Base-by-base conservation (phyloP, 2,329 filamentous ascomycete species). In the Fusarium penzigii region DNA sequence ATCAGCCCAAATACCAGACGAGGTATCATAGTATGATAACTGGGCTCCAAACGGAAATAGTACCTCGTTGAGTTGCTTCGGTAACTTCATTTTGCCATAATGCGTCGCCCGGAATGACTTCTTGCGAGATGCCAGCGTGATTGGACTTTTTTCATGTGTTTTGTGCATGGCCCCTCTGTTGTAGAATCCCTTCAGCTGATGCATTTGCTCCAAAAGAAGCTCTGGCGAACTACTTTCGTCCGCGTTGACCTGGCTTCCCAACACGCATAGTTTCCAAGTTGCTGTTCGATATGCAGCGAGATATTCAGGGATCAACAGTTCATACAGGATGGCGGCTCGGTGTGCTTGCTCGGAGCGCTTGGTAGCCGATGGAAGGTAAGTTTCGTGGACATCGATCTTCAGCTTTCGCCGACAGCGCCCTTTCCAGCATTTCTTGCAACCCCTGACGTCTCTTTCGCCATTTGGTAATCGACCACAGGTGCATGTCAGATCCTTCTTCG, bases 271-370 rank as follows among this genome's bases (percentile, higher is more conserved):
- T 56, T 6, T 56, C 39, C 57, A 55, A 1, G 47, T 55, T 13
- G 58, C 59, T 6, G 52, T 39, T 0, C 53, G 40, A 8, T 68
- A 73, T 8, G 63, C 53, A 2, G 76, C 65, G 29, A 77, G 76
- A 49, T 75, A 86, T 1, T 67, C 61, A 1, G 72, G 70, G 0
- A 80, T 77, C 45, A 75, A 48, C 67, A 83, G 20, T 68, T 70
- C 25, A n/a, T 73, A 71, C 16, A 86, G 77, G 0, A 86, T 79
- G 0, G 74, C 80, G 3, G 59, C 70, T 2, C 57, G 55, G 1
- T 58, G 56, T 0, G 51, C 36, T 5, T 56, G 49, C 1, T 1
- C 2, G 2, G 16, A 9, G 0, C 14, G n/a, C n/a, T 8, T n/a
- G 0, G 29, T 20, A 1, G 49, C 13, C 17, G 63, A 66, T 1